Base-by-base conservation (phyloP, 2,329 filamentous ascomycete genomes). In the Cytospora schulzeri region DNA sequence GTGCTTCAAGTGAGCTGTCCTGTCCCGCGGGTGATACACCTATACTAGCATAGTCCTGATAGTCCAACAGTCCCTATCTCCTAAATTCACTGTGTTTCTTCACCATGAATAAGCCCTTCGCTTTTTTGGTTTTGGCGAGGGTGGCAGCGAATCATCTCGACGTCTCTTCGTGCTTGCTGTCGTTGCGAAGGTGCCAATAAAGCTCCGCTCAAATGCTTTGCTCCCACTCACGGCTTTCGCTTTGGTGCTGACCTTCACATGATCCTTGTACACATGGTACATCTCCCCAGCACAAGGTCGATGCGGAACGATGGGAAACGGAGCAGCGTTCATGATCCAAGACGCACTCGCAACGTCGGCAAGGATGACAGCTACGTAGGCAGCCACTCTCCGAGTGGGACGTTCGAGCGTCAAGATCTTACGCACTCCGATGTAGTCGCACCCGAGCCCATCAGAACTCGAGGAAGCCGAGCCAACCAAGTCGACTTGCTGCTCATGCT, bases 291-390 rank as follows among this genome's bases (percentile, higher is more conserved):
- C 31, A 24, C 55, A 60, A 52, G 63, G 55, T n/a, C 24, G 35
- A 4, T 48, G 60, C 26, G n/a, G 17, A 17, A 56, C 22, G 2
- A 38, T 22, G 29, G 63, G 63, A 11, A 65, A 63, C 8, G 63
- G 60, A 1, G 35, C 11, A 1, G 60, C 45, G 38, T 35, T 26
- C 28, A 65, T 54, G 29, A 65, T 65, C 63, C 63, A 65, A 53
- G 50, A 31, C 28, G 55, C 55, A 9, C 28, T 54, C 15, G 24
- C 24, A 11, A 59, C 35, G 22, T 63, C 63, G 29, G 50, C 60
- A 29, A 65, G 60, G 19, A 65, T 52, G 29, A 65, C 50, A 22
- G 63, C 63, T 4, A 56, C 60, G 1, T 54, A 54, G 35, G 53
- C 29, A 38, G 35, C 35, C 17, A 17, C 14, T 14, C 52, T 15